Conservation (phyloP, 2,329 filamentous ascomycete species). For the Pseudocercospora fijiensis region DNA sequence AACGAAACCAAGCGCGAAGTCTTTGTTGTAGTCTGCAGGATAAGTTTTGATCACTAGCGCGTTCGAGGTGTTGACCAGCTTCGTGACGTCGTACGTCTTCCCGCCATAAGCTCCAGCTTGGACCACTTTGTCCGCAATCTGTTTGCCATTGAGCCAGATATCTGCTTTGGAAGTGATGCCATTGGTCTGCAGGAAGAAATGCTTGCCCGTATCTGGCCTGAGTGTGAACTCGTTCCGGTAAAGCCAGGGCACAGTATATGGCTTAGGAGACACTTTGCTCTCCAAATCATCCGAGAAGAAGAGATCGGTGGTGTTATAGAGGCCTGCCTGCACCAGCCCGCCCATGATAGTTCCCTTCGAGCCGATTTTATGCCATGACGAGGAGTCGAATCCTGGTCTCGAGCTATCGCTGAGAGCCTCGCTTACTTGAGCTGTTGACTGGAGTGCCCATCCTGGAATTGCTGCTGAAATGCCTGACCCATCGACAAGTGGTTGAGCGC, state of each 20-base stretch:
- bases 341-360: conserved; percentile 13
- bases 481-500: not conserved
- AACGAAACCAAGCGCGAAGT: conserved; percentile 16
- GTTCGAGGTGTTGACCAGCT: conserved; percentile 2
- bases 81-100: conserved; percentile 16
- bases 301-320: conserved; percentile 12
- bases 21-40: conserved; percentile 9
- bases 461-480: conserved; percentile 1
- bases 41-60: conserved; percentile 11
- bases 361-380: conserved; percentile 14
- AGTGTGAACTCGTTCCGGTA: conserved; percentile 14
- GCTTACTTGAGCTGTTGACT: conserved; percentile 11
- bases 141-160: conserved; percentile 15
- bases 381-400: conserved; percentile 9
- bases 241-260: conserved; percentile 12
- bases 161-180: conserved; percentile 20
- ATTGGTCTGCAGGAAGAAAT: conserved; percentile 14
- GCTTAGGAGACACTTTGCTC: conserved; percentile 6
- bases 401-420: conserved; percentile 2
- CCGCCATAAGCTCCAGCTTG: conserved; percentile 18
- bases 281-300: conserved; percentile 15
- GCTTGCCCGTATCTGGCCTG: conserved; percentile 5
- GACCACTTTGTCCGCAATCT: conserved; percentile 2
- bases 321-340: conserved; percentile 13
- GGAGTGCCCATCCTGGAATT: conserved; percentile 15